These are phyloP conservation scores for Fragaria nilgerrensis DNA, from an alignment of 306 rosid genomes.

Conservation along the genomic window DNA sequence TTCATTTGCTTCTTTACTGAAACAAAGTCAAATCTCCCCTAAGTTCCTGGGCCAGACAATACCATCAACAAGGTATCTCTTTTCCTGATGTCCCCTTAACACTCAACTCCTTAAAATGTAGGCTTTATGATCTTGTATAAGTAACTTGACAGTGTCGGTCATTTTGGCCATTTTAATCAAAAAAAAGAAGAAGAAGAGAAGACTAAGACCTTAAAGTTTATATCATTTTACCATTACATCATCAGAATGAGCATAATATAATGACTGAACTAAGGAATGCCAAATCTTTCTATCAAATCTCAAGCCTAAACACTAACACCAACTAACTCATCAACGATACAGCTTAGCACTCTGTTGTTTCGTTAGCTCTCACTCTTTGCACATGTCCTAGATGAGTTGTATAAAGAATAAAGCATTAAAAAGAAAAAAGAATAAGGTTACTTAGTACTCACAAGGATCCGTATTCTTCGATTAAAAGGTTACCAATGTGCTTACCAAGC, in stretches of 20 bases:
- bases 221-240: too few species aligned
- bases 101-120: neutral
- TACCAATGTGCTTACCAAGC: too few species aligned
- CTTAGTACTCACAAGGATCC: too few species aligned
- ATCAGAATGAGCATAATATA: neutral
- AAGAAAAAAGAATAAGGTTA: too few species aligned
- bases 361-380: neutral
- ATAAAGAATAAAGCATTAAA: neutral
- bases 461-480: too few species aligned
- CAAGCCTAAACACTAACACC: neutral
- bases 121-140: too few species aligned
- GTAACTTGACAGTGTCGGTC: neutral
- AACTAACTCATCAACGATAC: neutral
- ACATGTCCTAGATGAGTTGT: neutral
- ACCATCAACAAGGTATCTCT: neutral
- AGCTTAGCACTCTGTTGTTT: neutral
- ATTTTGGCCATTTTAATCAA: neutral
- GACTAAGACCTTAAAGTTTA: too few species aligned
- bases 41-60: neutral
- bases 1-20: neutral
- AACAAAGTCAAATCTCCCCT: neutral
- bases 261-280: neutral
- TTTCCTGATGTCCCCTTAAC: neutral
- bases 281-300: neutral
- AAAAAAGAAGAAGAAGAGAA: too few species aligned